Conservation (phyloP, 441 rosid species). For the Aquilaria agallochum region DNA sequence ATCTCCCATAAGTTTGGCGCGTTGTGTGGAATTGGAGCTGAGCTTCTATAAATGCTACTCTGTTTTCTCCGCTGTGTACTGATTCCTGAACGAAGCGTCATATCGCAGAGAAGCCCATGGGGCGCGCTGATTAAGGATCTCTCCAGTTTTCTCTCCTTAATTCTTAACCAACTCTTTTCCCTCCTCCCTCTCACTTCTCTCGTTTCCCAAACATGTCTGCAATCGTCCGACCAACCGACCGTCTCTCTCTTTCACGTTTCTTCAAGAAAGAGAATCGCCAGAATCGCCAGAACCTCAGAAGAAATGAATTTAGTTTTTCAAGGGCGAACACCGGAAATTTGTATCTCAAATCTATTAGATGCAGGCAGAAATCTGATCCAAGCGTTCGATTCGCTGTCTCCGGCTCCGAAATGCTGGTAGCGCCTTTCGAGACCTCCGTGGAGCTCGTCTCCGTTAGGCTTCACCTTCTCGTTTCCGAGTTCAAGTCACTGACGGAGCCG, state of each 20-base stretch:
- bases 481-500: slow-evolving; percentile 62
- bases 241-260: slow-evolving; percentile 7
- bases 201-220: slow-evolving; percentile 40
- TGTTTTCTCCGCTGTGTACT: too few relatives aligned
- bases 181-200: not conserved
- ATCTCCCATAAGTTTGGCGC: too few relatives aligned
- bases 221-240: slow-evolving; percentile 15
- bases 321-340: not conserved
- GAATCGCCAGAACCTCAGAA: slow-evolving; percentile 3
- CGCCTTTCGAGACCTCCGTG: slow-evolving; percentile 6
- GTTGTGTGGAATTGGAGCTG: too few relatives aligned
- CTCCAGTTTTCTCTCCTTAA: not conserved
- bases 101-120: not conserved
- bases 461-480: slow-evolving; percentile 57
- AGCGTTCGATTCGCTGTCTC: slow-evolving; percentile 17
- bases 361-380: not conserved
- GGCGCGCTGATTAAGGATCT: slow-evolving; percentile 22
- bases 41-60: too few relatives aligned
- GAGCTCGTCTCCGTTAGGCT: slow-evolving; percentile 33
- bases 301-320: not conserved
- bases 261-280: not conserved
- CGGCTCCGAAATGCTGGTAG: slow-evolving; percentile 9
- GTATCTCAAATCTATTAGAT: not conserved
- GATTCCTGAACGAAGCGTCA: too few relatives aligned
- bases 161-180: not conserved